A percentile compares a stretch with the other conserved stretches of the same genome.
Evolutionary conservation across 345 rosid genomes (phyloP).

Genomic region (rapeseed (Brassica napus)): Da-Ae NC_063434.1:27904001-27904500

Average conservation of each 20-base stretch:
- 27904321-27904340: conserved; percentile 38
- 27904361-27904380: conserved; percentile 30
- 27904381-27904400: conserved; percentile 18
- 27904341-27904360: conserved; percentile 34
- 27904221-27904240: conserved; percentile 66
- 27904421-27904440: conserved; percentile 8
- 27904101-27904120: conserved; percentile 63
- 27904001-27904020: conserved; percentile 86
- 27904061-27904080: conserved; percentile 57
- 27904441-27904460: background rate
- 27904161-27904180: conserved; percentile 50
- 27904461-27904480: background rate
- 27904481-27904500: conserved; percentile 18
- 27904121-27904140: conserved; percentile 60
- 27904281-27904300: conserved; percentile 8
- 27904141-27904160: conserved; percentile 60
- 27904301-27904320: background rate
- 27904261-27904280: conserved; percentile 13
- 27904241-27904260: conserved; percentile 37
- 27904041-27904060: conserved; percentile 53
- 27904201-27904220: conserved; percentile 61
- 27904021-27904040: conserved; percentile 46
- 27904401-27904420: conserved; percentile 11
- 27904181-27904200: conserved; percentile 57
- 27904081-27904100: conserved; percentile 84